Conservation (phyloP, 768 basidiomycete species). For the Mrakia gelida region DNA sequence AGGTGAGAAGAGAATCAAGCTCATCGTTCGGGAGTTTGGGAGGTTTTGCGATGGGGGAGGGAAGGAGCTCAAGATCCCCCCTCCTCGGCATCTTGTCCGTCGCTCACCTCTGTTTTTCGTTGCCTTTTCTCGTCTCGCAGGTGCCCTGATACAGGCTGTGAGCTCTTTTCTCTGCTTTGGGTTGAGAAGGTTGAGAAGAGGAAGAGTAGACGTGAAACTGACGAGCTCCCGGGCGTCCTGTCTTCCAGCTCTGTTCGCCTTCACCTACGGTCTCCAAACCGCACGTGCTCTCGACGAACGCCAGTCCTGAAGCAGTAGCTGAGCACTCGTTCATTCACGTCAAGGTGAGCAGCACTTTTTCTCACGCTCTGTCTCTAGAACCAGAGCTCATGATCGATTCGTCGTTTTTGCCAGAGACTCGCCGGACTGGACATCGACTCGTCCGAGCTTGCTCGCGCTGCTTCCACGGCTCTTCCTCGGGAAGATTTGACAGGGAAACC, state of each 20-base stretch:
- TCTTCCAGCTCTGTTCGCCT: conserved; percentile 41
- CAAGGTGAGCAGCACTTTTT: conserved; percentile 35
- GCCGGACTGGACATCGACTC: conserved; percentile 43
- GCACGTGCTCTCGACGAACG: conserved; percentile 32
- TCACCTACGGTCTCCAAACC: conserved; percentile 39
- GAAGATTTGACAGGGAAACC: not conserved
- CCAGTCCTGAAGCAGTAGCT: not conserved
- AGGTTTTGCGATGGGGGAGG: not conserved
- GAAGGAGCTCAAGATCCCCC: not conserved
- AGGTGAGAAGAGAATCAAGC: conserved; percentile 33
- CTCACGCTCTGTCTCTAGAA: too few relatives aligned
- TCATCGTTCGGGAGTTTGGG: not conserved
- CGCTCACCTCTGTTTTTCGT: not conserved
- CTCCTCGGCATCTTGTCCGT: not conserved
- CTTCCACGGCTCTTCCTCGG: conserved; percentile 36
- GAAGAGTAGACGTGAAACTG: not conserved
- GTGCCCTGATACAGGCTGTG: conserved; percentile 19
- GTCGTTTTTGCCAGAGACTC: conserved; percentile 36
- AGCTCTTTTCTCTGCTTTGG: not conserved
- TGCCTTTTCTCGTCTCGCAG: not conserved
- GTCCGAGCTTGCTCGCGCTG: conserved; percentile 38
- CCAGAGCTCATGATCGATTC: not conserved
- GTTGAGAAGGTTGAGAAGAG: too few relatives aligned
- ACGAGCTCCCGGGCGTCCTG: not conserved
- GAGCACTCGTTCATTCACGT: conserved; percentile 39